A percentile compares a stretch with the other conserved stretches of the same genome.
Evolutionary conservation across 192 early-diverging fungal genomes (phyloP).

Genomic region (Backusella westeae): DNA sequence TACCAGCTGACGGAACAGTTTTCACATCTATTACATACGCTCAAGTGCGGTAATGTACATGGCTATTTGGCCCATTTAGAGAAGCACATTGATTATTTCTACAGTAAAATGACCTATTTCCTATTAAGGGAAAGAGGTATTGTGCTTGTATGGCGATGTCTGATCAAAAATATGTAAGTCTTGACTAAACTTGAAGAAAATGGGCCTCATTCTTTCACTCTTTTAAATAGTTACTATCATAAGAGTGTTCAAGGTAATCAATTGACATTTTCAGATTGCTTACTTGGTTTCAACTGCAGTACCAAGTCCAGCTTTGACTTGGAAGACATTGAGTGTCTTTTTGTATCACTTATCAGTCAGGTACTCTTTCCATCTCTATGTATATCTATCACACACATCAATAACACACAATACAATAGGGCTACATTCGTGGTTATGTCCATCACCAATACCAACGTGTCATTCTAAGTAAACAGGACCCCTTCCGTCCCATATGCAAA

Average conservation of each 20-base stretch:
- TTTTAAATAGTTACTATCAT: neutral
- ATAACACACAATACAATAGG: conserved; percentile 22
- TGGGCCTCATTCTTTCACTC: too few relatives aligned
- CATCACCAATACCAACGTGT: conserved; percentile 40
- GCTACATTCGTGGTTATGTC: conserved; percentile 50
- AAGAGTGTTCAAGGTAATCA: neutral
- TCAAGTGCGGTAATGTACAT: conserved; percentile 36
- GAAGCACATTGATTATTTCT: conserved; percentile 30
- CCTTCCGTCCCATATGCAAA: conserved; percentile 37
- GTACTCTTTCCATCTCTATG: conserved; percentile 12
- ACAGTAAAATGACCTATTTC: conserved; percentile 37
- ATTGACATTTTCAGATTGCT: conserved; percentile 21
- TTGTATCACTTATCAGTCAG: conserved; percentile 48
- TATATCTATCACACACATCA: neutral
- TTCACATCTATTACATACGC: conserved; percentile 16
- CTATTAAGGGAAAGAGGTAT: conserved; percentile 40
- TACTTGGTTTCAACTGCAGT: conserved; percentile 26
- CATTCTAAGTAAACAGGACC: conserved; percentile 40
- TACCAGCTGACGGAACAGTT: conserved; percentile 35
- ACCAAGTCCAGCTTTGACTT: conserved; percentile 28
- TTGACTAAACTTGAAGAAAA: neutral
- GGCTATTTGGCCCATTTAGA: conserved; percentile 24
- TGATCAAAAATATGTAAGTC: conserved; percentile 36
- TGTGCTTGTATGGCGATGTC: conserved; percentile 43
- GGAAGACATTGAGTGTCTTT: conserved; percentile 37